phyloP scores from a whole-genome alignment of 768 basidiomycete species.

The Galerina marginata region DNA sequence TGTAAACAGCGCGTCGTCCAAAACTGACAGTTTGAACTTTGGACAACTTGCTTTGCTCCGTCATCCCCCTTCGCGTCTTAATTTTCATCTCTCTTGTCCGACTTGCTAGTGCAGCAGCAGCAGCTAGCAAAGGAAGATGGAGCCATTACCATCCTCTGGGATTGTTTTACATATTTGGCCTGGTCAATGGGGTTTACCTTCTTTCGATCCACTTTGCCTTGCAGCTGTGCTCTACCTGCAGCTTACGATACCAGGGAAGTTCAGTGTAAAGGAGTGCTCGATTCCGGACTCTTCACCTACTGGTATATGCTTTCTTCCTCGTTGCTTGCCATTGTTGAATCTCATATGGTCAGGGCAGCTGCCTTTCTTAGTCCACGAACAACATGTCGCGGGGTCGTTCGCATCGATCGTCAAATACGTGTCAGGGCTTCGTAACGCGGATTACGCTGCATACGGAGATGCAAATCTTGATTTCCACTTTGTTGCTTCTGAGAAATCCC shows the following conservation, averaged over 20 bases:
- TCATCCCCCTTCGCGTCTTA: no score
- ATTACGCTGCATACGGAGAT: conserved; percentile 32
- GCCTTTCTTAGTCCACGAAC: conserved; percentile 70
- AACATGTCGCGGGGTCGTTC: conserved; percentile 54
- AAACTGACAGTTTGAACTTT: no score
- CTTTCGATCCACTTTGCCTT: conserved; percentile 69
- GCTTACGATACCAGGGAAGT: conserved; percentile 69
- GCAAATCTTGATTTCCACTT: conserved; percentile 57
- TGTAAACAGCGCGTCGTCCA: no score
- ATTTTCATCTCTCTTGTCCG: no score
- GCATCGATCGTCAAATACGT: conserved; percentile 72
- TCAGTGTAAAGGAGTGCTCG: conserved; percentile 61
- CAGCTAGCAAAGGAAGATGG: conserved; percentile 6
- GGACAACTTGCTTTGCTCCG: no score
- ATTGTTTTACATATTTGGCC: conserved; percentile 73
- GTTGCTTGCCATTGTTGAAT: neutral
- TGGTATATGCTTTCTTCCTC: conserved; percentile 51
- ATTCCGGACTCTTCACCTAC: conserved; percentile 77
- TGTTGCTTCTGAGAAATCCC: conserved; percentile 50
- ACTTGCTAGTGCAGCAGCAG: no score
- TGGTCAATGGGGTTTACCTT: conserved; percentile 64
- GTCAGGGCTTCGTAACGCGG: conserved; percentile 47
- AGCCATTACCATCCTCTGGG: conserved; percentile 18
- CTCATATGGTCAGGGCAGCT: conserved; percentile 58
- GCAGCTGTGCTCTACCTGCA: conserved; percentile 74